A percentile compares a stretch with the other conserved stretches of the same genome.
Conservation (phyloP, 2,329 filamentous ascomycete species). For the Phialemoniopsis sp. region DNA sequence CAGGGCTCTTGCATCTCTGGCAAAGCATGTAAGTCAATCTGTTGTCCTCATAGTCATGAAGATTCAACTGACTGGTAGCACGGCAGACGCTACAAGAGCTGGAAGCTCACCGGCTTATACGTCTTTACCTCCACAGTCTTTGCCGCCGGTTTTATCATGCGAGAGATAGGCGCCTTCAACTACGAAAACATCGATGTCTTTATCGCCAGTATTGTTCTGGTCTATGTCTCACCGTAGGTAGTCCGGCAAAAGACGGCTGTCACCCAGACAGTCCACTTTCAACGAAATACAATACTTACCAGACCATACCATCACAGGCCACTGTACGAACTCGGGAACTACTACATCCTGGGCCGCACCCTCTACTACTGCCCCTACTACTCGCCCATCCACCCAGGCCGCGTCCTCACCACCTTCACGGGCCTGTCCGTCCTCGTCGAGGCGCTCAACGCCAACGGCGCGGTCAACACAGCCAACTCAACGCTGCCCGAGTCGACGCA, state of each 20-base stretch:
- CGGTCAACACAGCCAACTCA: slow-evolving; percentile 31
- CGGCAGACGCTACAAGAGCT: slow-evolving; percentile 33
- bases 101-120: slow-evolving; percentile 18
- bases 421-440: slow-evolving; percentile 40
- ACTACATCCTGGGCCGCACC: slow-evolving; percentile 56
- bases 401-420: slow-evolving; percentile 42
- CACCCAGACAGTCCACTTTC: too few species aligned
- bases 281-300: background rate
- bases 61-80: background rate
- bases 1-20: slow-evolving; percentile 32
- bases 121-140: slow-evolving; percentile 42
- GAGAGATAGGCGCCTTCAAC: slow-evolving; percentile 42
- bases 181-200: slow-evolving; percentile 33
- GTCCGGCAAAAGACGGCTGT: too few species aligned
- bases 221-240: slow-evolving; percentile 26
- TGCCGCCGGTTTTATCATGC: slow-evolving; percentile 43
- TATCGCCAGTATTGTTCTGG: slow-evolving; percentile 31
- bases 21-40: slow-evolving; percentile 39
- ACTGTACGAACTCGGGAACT: slow-evolving; percentile 59
- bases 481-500: slow-evolving; percentile 19
- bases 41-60: background rate
- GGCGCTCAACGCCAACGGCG: slow-evolving; percentile 38
- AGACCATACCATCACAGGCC: slow-evolving; percentile 36
- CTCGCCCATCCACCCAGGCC: slow-evolving; percentile 42
- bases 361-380: slow-evolving; percentile 59